Evolutionary conservation across 495 filamentous ascomycete genomes (phyloP), one percentile per base, ranked within the genome.

Genomic region (Penicillium pulvis): DNA sequence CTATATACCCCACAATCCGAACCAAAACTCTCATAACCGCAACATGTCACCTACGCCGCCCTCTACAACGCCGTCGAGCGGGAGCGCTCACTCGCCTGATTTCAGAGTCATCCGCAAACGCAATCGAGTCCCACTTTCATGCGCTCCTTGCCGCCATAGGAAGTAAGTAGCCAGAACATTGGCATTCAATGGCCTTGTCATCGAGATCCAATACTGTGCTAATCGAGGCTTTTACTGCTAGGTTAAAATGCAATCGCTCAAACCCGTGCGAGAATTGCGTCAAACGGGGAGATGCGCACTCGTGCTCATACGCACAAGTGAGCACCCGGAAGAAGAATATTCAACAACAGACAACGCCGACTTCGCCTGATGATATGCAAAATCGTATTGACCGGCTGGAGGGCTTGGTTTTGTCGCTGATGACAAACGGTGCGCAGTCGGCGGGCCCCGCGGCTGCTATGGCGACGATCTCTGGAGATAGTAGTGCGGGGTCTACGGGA

Each of bases 301-400:
- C 90, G 39, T 99, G 94, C 75, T 90, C 89, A 57, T 99, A 98
- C 80, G 94, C 94, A 33, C 83, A 91, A 58, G 84, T 88, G 20
- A 82, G 83, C 43, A 82, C 79, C 45, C 88, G 93, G 62, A 91
- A 90, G 70, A 95, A 90, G 82, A 86, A 87, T 66, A 74, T 82
- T 55, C 73, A 83, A 69, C 83, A 84, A 56, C 75, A 80, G 55
- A 72, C 75, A 61, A 76, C 84, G 67, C 75, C 79, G 62, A 77
- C 83, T 53, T 80, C 89, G 14, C 85, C 94, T 28, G 93, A 96
- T 82, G 94, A 97, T 72, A 99, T 99, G 94, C 94, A 99, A 75
- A 95, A 93, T 67, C 89, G 94, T 70, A 99, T 99, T 74, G 92
- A 99, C 77, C 87, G 94, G 62, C 75, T 99, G 63, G 94, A 99